A percentile compares a stretch with the other conserved stretches of the same genome.
Evolutionary conservation across 129 eudicot genomes (phyloP).

Genomic region (Centella asiatica): DNA sequence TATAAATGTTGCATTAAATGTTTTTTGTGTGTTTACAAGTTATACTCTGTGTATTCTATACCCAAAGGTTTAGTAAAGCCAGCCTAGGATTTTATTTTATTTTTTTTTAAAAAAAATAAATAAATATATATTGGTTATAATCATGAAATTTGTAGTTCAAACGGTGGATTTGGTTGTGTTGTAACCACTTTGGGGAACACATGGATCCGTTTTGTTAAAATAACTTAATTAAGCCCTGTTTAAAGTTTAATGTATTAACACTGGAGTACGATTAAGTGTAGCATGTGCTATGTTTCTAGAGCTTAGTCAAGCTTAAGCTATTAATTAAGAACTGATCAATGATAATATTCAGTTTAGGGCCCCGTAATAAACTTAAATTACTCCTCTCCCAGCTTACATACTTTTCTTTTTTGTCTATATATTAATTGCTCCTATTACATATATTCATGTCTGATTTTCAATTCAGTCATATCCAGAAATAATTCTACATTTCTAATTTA

Average conservation of each 20-base stretch:
- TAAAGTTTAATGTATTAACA: not conserved
- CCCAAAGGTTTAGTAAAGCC: not conserved
- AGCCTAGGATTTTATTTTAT: not conserved
- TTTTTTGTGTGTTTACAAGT: not conserved
- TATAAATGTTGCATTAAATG: too few species aligned
- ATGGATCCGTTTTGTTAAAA: slow-evolving; percentile 30
- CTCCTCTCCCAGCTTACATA: too few species aligned
- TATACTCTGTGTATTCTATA: not conserved
- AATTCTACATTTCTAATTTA: too few species aligned
- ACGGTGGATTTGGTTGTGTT: slow-evolving; percentile 50
- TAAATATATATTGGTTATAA: too few species aligned
- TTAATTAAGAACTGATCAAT: too few species aligned
- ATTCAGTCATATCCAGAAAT: too few species aligned
- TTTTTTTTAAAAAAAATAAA: too few species aligned
- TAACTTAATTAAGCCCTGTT: slow-evolving; percentile 14
- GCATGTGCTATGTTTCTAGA: slow-evolving; percentile 44
- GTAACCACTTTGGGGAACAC: slow-evolving; percentile 71
- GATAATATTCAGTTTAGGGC: too few species aligned
- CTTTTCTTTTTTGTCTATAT: too few species aligned
- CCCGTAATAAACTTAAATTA: too few species aligned
- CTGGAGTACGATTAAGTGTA: not conserved
- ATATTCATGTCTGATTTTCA: too few species aligned
- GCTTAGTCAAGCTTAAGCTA: not conserved
- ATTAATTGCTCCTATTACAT: too few species aligned
- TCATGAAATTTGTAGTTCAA: not conserved